Evolutionary conservation across 306 rosid genomes (phyloP).

Genomic region (Malus sylvestris): DNA sequence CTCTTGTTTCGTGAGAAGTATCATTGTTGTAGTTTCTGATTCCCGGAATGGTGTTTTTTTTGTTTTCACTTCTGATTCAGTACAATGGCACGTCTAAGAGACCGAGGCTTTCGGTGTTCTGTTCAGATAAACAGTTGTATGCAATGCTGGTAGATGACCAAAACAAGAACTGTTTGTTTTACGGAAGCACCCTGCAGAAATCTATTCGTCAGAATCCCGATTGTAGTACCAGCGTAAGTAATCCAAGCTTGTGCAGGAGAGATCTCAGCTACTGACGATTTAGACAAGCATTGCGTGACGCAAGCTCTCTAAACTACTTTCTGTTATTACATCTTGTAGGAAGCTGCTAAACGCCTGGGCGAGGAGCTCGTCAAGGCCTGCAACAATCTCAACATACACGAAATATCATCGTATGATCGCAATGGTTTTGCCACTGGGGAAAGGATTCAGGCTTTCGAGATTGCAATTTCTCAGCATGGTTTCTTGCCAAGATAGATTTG

Average conservation of each 20-base stretch:
- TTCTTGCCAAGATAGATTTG: slow-evolving; percentile 52
- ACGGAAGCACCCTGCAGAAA: slow-evolving; percentile 78
- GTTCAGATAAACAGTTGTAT: slow-evolving; percentile 75
- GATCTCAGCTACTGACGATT: not conserved
- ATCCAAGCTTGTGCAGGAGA: not conserved
- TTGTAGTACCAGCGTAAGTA: slow-evolving; percentile 50
- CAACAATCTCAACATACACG: slow-evolving; percentile 48
- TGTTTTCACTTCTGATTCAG: slow-evolving; percentile 25
- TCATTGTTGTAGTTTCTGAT: no score
- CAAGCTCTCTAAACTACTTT: not conserved
- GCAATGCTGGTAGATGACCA: slow-evolving; percentile 89
- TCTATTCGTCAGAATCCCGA: slow-evolving; percentile 42
- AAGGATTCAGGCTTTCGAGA: slow-evolving; percentile 66
- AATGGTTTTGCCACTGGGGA: slow-evolving; percentile 62
- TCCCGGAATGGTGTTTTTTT: no score
- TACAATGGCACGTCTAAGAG: slow-evolving; percentile 59
- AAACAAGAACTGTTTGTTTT: slow-evolving; percentile 73
- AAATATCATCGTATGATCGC: slow-evolving; percentile 70
- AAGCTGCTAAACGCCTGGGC: slow-evolving; percentile 76
- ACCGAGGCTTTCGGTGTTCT: slow-evolving; percentile 92
- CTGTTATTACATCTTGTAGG: slow-evolving; percentile 16
- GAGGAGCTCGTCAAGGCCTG: slow-evolving; percentile 71
- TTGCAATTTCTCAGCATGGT: slow-evolving; percentile 54
- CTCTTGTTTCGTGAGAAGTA: not conserved
- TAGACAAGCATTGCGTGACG: not conserved